Evolutionary conservation across 768 basidiomycete genomes (phyloP).

Genomic region (Dioszegia hungarica): DNA sequence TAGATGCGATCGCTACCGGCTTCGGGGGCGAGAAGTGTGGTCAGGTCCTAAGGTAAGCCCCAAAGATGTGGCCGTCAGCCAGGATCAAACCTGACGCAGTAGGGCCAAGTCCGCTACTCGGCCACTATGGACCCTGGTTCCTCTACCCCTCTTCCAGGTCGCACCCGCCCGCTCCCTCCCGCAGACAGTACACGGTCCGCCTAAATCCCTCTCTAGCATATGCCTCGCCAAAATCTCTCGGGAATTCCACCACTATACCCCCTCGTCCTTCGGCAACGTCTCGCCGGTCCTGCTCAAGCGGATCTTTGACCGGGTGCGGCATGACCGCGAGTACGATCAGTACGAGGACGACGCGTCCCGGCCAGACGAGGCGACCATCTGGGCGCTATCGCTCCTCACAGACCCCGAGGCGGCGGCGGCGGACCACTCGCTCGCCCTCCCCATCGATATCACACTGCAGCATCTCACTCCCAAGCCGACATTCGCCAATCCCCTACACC

Average conservation of each 20-base stretch:
- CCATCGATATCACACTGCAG: constrained; percentile 6
- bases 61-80: too few relatives aligned
- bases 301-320: constrained; percentile 22
- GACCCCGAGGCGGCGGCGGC: constrained; percentile 9
- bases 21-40: constrained; percentile 2
- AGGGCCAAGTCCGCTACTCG: too few relatives aligned
- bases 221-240: constrained; percentile 25
- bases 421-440: constrained; percentile 18
- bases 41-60: background rate
- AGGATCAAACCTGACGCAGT: too few relatives aligned
- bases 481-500: constrained; percentile 17
- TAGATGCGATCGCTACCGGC: background rate
- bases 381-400: constrained; percentile 15
- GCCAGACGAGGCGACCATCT: constrained; percentile 35
- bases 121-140: constrained; percentile 25
- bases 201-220: constrained; percentile 16
- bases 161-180: background rate
- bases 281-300: constrained; percentile 9
- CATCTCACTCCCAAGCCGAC: constrained; percentile 14
- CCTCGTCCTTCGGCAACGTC: constrained; percentile 12
- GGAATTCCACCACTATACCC: constrained; percentile 23
- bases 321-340: constrained; percentile 31
- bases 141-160: constrained; percentile 30
- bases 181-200: constrained; percentile 3
- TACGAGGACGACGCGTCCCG: background rate